phyloP scores from a whole-genome alignment of 768 basidiomycete genomes.

The Suillus tomentosus region DNA sequence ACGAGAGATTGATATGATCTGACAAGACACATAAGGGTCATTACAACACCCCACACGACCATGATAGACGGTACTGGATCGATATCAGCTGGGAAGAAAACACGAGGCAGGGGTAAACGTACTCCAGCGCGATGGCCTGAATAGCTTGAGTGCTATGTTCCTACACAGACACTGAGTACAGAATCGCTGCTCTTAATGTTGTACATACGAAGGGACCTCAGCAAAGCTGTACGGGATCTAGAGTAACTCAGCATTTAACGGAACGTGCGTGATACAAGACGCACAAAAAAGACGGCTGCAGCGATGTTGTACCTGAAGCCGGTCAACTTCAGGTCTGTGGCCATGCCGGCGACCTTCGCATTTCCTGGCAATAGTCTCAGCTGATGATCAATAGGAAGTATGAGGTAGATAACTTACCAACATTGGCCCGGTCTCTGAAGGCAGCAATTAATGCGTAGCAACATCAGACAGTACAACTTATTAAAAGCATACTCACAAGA shows the following conservation, averaged over 20 bases:
- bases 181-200: neutral
- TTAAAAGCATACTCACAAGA: slow-evolving; percentile 40
- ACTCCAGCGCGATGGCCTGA: slow-evolving; percentile 39
- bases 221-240: slow-evolving; percentile 40
- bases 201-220: slow-evolving; percentile 40
- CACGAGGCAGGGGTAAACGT: slow-evolving; percentile 9
- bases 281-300: slow-evolving; percentile 41
- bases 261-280: slow-evolving; percentile 4
- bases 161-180: slow-evolving; percentile 22
- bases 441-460: neutral
- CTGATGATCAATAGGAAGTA: neutral
- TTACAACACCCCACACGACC: slow-evolving; percentile 42
- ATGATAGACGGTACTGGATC: slow-evolving; percentile 41
- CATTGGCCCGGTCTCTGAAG: slow-evolving; percentile 46
- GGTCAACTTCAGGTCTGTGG: slow-evolving; percentile 35
- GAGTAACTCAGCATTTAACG: slow-evolving; percentile 1
- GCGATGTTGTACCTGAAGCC: slow-evolving; percentile 39
- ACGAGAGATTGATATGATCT: slow-evolving; percentile 33
- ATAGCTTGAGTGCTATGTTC: slow-evolving; percentile 40
- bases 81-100: slow-evolving; percentile 15
- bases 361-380: slow-evolving; percentile 31
- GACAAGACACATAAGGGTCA: slow-evolving; percentile 41
- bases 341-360: slow-evolving; percentile 48
- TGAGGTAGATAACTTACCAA: slow-evolving; percentile 34
- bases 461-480: neutral